Base-by-base conservation (phyloP, 2,329 filamentous ascomycete genomes). In the Peltaster fructicola region DNA sequence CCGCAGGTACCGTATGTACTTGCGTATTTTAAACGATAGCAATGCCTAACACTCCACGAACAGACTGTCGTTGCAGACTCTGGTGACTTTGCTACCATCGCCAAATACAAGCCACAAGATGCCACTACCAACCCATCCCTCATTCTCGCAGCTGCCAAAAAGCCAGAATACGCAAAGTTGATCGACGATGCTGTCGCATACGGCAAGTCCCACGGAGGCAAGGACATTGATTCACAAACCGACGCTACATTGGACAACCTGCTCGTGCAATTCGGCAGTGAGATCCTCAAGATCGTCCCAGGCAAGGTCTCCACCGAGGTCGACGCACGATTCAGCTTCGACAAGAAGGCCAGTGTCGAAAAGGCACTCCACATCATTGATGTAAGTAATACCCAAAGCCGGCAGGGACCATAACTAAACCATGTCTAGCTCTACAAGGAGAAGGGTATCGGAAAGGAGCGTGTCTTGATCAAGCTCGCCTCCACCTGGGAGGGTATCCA, bases 401-500 rank as follows among this genome's bases (percentile, higher is more conserved):
- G 4, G n/a, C n/a, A 27, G 17, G 8, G 4, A 15, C 23, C 7
- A 22, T 29, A 23, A 34, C 43, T 51, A 30, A 53, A 15, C 10
- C 10, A 26, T 23, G 5, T 27, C 35, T 49, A 92, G 82, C 79
- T 98, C 39, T 98, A 98, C 75, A 77, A 91, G 61, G 68, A 77
- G 52, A 62, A 77, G 48, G 88, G 88, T 39, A 80, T 98, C 55
- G 63, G 68, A 59, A 93, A 93, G 71, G 80, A 85, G 48, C 85
- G 88, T 37, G 56, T 98, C 50, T 69, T 98, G 44, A 98, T 98
- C 72, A 98, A 98, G 78, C 72, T 98, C 43, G 88, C 88, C 51
- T 91, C 88, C 33, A 98, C 88, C 56, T 98, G 82, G 81, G 88
- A 98, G 66, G 88, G 88, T 54, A 95, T 98, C 70, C 82, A 98